Percentiles rank a stretch among this genome's conserved stretches.
These are phyloP conservation scores for Tetradesmus lagerheimii DNA, from an alignment of 139 green algal genomes.

Conservation along the genomic window DNA sequence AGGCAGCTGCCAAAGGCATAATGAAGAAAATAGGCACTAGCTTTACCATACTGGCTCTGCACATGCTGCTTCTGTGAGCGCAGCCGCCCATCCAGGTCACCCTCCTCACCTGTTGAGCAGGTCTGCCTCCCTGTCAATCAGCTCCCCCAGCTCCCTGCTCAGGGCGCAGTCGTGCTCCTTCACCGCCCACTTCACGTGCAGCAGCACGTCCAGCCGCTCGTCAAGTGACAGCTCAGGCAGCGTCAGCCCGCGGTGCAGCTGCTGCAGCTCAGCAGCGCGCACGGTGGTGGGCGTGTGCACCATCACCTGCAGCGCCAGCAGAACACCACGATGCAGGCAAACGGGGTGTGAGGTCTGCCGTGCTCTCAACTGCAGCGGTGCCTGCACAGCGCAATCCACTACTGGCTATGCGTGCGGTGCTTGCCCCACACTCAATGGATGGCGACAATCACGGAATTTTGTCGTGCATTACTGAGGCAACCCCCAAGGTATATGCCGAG, in stretches of 20 bases:
- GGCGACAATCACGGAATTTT: too few relatives aligned
- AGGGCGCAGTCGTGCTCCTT: constrained; percentile 87
- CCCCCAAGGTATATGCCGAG: too few relatives aligned
- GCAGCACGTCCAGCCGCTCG: constrained; percentile 89
- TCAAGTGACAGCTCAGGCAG: constrained; percentile 72
- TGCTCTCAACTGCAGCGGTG: background rate
- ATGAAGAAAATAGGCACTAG: too few relatives aligned
- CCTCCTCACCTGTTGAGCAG: constrained; percentile 77
- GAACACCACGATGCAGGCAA: background rate
- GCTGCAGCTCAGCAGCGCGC: constrained; percentile 83
- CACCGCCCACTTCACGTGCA: constrained; percentile 91
- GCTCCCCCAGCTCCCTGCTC: constrained; percentile 82
- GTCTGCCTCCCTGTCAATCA: constrained; percentile 91
- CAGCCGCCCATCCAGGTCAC: background rate
- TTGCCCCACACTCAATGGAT: too few relatives aligned
- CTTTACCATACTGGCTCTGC: background rate
- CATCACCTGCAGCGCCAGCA: constrained; percentile 63
- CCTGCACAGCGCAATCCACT: too few relatives aligned
- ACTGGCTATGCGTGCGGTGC: too few relatives aligned
- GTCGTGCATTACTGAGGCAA: too few relatives aligned
- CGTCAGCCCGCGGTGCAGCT: constrained; percentile 81
- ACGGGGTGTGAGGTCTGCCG: background rate
- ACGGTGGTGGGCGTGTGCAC: constrained; percentile 87
- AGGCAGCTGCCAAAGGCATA: too few relatives aligned
- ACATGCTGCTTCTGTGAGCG: background rate